Percentiles rank a stretch among this genome's conserved stretches.
Conservation (phyloP, 108 stramenopile species). For the Mayamaea pseudoterrestris region DNA sequence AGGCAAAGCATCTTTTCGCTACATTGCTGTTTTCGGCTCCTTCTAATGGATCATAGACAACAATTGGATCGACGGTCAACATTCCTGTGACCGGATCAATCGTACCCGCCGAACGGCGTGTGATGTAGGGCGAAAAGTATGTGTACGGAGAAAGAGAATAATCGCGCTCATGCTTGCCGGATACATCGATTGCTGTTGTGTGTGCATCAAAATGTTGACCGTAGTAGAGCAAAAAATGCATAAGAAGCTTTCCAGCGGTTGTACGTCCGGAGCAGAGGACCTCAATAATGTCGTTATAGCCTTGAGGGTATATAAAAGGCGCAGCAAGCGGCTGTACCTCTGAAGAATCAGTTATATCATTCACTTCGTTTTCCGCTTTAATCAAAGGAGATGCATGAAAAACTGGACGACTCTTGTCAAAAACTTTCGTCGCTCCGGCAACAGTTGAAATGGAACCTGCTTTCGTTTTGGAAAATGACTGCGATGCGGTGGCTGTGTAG, state of each 20-base stretch:
- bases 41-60: conserved; percentile 79
- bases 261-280: conserved; percentile 76
- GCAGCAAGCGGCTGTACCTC: no score
- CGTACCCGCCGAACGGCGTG: conserved; percentile 41
- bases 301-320: conserved; percentile 47
- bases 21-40: conserved; percentile 71
- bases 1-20: conserved; percentile 70
- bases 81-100: conserved; percentile 76
- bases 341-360: no score
- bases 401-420: no score
- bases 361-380: no score
- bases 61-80: conserved; percentile 75
- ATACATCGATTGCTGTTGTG: conserved; percentile 62
- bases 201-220: conserved; percentile 79
- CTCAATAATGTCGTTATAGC: conserved; percentile 76
- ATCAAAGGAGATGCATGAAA: no score
- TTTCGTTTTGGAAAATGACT: no score
- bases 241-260: conserved; percentile 71
- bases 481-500: no score
- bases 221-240: conserved; percentile 79
- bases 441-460: no score
- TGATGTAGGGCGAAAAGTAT: conserved; percentile 42
- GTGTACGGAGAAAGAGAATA: conserved; percentile 11
- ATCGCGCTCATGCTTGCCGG: conserved; percentile 38
- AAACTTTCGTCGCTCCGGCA: no score